Base-by-base conservation (phyloP, 2,329 filamentous ascomycete species). In the Dothistroma septosporum region DNA sequence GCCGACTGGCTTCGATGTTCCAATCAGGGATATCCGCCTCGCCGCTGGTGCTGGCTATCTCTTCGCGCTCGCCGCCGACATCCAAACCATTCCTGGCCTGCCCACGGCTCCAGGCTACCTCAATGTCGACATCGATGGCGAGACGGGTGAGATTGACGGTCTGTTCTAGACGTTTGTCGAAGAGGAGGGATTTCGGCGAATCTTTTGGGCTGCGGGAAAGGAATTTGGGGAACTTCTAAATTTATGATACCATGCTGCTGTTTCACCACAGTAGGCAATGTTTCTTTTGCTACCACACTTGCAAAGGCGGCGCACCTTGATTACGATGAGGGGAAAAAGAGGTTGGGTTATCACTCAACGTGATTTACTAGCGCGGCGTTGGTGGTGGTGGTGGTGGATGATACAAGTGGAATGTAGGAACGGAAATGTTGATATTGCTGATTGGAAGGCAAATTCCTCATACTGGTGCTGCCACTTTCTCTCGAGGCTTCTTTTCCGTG, bases 61-160 rank as follows among this genome's bases (percentile, higher is more conserved):
- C 83, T 97, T 96, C 70, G 94, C 94, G 7, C 83, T 97, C 63
- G 94, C 94, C 57, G 94, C 94, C 14, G 94, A 99, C 73, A 97
- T 99, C 67, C 94, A 97, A 81, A 99, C 94, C 1, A 99, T 99
- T 66, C 94, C 94, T 14, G 94, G 94, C 63, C 81, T 99, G 66
- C 93, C 93, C 10, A 97, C 94, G 9, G 93, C 93, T 21, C 94
- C 93, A 9, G 94, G 94, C 11, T 97, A 97, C 74, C 81, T 97
- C 64, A 97, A 97, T 71, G 92, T 97, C 50, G 93, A 97, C 68
- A 82, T 87, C 48, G 77, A 82, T 65, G 71, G 75, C 28, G 78
- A 80, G 71, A 81, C 78, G 19, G 80, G 79, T 14, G 80, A 82
- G 75, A 82, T 83, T 61, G 79, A 82, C 64, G 87, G 94, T 5